Evolutionary conservation across 495 filamentous ascomycete species (phyloP), one percentile per base, ranked within the genome.

Genomic region (Sabuloglossum arenarium): DNA sequence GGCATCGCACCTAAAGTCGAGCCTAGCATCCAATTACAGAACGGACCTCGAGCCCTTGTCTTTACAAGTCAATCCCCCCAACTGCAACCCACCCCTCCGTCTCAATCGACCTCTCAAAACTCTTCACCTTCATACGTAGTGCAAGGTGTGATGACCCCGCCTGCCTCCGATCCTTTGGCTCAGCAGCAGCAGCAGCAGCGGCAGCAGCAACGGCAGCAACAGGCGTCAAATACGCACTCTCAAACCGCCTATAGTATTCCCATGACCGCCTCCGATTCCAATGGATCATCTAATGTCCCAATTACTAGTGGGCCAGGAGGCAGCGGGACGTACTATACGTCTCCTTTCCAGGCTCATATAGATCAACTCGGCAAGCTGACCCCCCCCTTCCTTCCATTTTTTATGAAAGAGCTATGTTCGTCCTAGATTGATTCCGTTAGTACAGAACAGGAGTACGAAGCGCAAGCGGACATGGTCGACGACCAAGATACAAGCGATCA

Each of bases 361-460:
- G 85, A 94, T 70, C 89, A 96, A 76, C 83, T 98, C 73, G 91
- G 91, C 86, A 89, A 85, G 90, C 74, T 80, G 71, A 65, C 82
- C 80, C 78, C 65, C 70, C 64, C 65, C 64, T 67, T 70, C 69
- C 64, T 68, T 59, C 60, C 61, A 66, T 61, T 61, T 63, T 67
- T 67, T 67, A 71, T 71, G 63, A 77, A 76, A 73, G 78, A 83
- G 73, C 82, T 82, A 64, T 82, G 80, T 76, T 78, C 76, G 80
- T 86, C 81, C 82, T 85, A 86, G 79, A 71, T 72, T 84, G 71
- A 86, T 78, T 78, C 66, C 75, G 75, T 85, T 71, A 75, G 69
- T 81, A 76, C 77, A 98, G 91, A 97, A 75, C 90, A 94, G 77
- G 91, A 98, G 75, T 97, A 97, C 74, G 91, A 98, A 70, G 88